Conservation (phyloP, 257 asterid species). For the Solanum paucissectum region DNA sequence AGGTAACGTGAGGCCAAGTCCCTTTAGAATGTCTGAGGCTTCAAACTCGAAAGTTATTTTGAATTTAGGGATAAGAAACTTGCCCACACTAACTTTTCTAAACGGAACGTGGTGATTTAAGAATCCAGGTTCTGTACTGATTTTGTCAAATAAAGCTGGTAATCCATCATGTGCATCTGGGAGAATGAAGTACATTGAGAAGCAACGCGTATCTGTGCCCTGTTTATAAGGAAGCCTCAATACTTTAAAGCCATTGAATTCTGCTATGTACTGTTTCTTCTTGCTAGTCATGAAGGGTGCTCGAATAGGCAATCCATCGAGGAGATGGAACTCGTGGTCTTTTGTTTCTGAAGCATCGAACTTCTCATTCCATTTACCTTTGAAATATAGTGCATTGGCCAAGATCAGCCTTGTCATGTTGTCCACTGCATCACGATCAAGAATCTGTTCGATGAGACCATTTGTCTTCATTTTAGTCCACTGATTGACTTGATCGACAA, state of each 20-base stretch:
- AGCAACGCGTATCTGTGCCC: slow-evolving; percentile 9
- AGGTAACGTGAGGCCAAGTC: slow-evolving; percentile 12
- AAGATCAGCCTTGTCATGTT: slow-evolving; percentile 12
- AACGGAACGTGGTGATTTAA: background rate
- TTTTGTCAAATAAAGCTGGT: slow-evolving; percentile 6
- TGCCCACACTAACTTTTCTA: background rate
- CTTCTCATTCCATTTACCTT: slow-evolving; percentile 20
- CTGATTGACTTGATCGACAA: slow-evolving; percentile 11
- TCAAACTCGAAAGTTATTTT: slow-evolving; percentile 23
- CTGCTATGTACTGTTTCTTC: slow-evolving; percentile 4
- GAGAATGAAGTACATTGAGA: slow-evolving; percentile 21
- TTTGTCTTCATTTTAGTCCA: slow-evolving; percentile 19
- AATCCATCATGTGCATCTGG: slow-evolving; percentile 21
- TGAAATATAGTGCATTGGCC: slow-evolving; percentile 19
- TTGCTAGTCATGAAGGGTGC: slow-evolving; percentile 17
- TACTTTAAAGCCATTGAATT: slow-evolving; percentile 14
- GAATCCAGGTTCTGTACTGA: slow-evolving; percentile 16
- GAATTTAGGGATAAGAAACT: slow-evolving; percentile 24
- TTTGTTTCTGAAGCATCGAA: slow-evolving; percentile 14
- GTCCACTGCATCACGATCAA: slow-evolving; percentile 7
- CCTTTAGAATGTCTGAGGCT: slow-evolving; percentile 17
- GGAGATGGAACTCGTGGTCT: slow-evolving; percentile 12
- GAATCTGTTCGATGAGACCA: slow-evolving; percentile 17
- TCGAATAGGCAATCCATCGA: slow-evolving; percentile 5
- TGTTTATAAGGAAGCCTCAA: slow-evolving; percentile 18